A percentile compares a stretch with the other conserved stretches of the same genome.
These are phyloP conservation scores for Colletotrichum sp. DNA, from an alignment of 2,329 filamentous ascomycete species.

Conservation along the genomic window DNA sequence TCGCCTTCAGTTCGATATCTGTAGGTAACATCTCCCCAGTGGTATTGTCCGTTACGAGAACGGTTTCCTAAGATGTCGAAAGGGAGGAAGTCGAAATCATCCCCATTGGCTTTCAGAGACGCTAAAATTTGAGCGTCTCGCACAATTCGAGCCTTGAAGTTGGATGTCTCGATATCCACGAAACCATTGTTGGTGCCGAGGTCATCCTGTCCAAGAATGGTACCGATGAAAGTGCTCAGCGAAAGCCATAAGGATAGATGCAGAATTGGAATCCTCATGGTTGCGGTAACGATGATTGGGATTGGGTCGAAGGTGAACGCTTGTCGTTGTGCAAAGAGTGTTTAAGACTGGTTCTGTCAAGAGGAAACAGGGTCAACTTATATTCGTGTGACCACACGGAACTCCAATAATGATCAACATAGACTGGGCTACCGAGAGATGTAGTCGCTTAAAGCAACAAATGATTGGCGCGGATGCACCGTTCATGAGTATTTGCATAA, in stretches of 20 bases:
- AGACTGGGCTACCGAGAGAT: not conserved
- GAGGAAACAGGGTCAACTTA: not conserved
- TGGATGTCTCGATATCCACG: not conserved
- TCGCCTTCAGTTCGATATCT: constrained; percentile 51
- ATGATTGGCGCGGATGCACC: not conserved
- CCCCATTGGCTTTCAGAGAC: constrained; percentile 42
- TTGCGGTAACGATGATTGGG: not conserved
- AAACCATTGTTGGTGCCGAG: not conserved
- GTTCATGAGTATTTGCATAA: not conserved
- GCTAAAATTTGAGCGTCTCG: constrained; percentile 49
- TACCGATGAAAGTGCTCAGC: not conserved
- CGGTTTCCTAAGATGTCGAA: constrained; percentile 53
- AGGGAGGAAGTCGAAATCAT: constrained; percentile 60
- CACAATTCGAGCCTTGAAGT: constrained; percentile 2
- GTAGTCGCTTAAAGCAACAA: not conserved
- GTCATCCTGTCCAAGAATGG: not conserved
- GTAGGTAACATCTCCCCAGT: constrained; percentile 64
- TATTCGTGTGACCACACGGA: not conserved
- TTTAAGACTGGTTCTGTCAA: not conserved
- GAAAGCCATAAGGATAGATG: not conserved
- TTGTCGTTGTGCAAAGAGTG: not conserved
- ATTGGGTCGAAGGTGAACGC: not conserved
- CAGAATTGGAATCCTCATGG: not conserved
- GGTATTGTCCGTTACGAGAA: constrained; percentile 54
- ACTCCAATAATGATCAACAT: not conserved